Percentiles rank a stretch among this genome's conserved stretches.
These are phyloP conservation scores for Nakaseomyces nivariensis DNA, from an alignment of 1,139 yeast genomes.

Conservation along the genomic window DNA sequence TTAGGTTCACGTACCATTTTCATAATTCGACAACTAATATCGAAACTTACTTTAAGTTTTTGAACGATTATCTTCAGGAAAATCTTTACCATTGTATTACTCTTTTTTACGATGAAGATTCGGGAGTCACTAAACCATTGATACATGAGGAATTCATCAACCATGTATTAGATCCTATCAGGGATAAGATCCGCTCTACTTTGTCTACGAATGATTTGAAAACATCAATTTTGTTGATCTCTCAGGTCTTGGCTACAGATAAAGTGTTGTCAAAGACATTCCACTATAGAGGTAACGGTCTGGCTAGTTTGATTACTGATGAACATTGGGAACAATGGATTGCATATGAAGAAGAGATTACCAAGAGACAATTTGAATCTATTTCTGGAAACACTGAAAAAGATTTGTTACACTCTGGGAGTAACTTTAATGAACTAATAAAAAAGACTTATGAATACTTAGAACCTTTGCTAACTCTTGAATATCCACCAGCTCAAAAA, in stretches of 20 bases:
- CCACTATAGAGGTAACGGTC: slow-evolving; percentile 25
- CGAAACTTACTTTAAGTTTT: slow-evolving; percentile 46
- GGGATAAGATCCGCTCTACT: slow-evolving; percentile 26
- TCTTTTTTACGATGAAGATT: slow-evolving; percentile 19
- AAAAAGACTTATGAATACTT: slow-evolving; percentile 59
- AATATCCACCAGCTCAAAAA: slow-evolving; percentile 22
- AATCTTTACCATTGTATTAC: slow-evolving; percentile 26
- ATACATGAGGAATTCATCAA: slow-evolving; percentile 29
- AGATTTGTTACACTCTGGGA: slow-evolving; percentile 51
- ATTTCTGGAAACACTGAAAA: slow-evolving; percentile 41
- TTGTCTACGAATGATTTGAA: slow-evolving; percentile 21
- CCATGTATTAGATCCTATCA: slow-evolving; percentile 28
- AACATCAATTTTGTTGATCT: slow-evolving; percentile 20
- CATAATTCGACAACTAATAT: slow-evolving; percentile 33
- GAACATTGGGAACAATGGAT: slow-evolving; percentile 52
- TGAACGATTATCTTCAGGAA: slow-evolving; percentile 33
- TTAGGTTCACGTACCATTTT: slow-evolving; percentile 70
- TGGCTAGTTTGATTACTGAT: slow-evolving; percentile 21
- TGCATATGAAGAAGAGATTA: slow-evolving; percentile 48
- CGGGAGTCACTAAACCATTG: slow-evolving; percentile 18
- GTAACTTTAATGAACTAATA: slow-evolving; percentile 38
- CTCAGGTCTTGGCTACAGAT: slow-evolving; percentile 28
- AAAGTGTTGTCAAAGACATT: slow-evolving; percentile 19
- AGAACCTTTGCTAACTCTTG: slow-evolving; percentile 37
- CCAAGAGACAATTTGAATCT: slow-evolving; percentile 48